Conservation (phyloP, 495 filamentous ascomycete species). For the Penicillium ochrochloron region DNA sequence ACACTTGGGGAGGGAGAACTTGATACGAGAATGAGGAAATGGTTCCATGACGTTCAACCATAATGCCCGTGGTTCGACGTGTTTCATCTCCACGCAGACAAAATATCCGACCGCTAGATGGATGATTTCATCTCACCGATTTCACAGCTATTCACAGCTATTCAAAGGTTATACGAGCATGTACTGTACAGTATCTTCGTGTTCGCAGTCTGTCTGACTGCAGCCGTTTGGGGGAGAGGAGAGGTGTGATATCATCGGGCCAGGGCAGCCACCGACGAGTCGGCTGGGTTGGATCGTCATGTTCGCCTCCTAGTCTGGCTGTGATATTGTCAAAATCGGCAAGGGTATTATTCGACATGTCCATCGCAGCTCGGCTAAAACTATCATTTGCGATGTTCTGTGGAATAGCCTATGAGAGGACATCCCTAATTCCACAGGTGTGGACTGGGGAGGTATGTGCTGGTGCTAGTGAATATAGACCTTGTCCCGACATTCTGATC, state of each 20-base stretch:
- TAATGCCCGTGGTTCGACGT: not conserved
- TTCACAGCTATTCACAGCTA: not conserved
- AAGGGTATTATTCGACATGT: not conserved
- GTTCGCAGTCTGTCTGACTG: not conserved
- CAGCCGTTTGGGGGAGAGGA: not conserved
- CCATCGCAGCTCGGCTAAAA: not conserved
- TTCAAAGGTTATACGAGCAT: not conserved
- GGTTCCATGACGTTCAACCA: not conserved
- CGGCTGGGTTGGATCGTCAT: conserved; percentile 3
- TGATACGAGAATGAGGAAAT: not conserved
- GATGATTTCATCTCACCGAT: conserved; percentile 7
- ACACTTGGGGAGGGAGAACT: not conserved
- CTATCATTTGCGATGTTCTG: not conserved
- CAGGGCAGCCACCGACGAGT: conserved; percentile 7
- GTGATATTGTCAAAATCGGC: not conserved
- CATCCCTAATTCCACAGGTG: not conserved
- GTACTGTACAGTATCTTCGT: not conserved
- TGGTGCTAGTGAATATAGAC: not conserved
- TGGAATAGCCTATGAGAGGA: not conserved
- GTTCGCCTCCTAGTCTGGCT: not conserved
- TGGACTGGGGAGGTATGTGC: not conserved
- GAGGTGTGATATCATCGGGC: conserved; percentile 12
- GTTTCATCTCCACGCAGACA: not conserved
- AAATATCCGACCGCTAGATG: not conserved
- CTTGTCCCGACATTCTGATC: not conserved